These are phyloP conservation scores for Venturia oleaginea DNA, from an alignment of 2,329 filamentous ascomycete species.

Conservation along the genomic window DNA sequence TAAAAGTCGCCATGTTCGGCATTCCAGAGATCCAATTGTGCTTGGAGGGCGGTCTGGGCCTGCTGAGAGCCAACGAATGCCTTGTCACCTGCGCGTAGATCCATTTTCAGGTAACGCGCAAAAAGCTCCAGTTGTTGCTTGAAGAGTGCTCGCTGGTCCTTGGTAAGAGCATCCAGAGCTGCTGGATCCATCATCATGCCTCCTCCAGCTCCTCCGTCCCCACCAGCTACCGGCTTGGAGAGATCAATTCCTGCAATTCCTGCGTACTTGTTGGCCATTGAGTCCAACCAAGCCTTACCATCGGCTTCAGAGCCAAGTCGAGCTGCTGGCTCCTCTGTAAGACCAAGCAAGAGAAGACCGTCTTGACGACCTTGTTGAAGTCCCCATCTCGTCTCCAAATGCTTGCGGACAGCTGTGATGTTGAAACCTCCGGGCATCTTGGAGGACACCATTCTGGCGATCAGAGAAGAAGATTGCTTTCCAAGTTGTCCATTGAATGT, in stretches of 20 bases:
- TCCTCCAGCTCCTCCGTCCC: slow-evolving; percentile 60
- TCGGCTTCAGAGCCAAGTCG: slow-evolving; percentile 85
- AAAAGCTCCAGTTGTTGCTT: slow-evolving; percentile 97
- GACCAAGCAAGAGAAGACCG: slow-evolving; percentile 73
- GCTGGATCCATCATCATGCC: slow-evolving; percentile 99
- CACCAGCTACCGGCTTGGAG: slow-evolving; percentile 60
- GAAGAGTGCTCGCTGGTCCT: slow-evolving; percentile 91
- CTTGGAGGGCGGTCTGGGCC: slow-evolving; percentile 78
- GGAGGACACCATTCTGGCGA: slow-evolving; percentile 90
- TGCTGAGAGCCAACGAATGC: slow-evolving; percentile 77
- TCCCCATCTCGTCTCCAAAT: slow-evolving; percentile 90
- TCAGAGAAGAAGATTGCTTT: slow-evolving; percentile 88
- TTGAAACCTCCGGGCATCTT: slow-evolving; percentile 99
- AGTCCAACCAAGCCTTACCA: slow-evolving; percentile 86
- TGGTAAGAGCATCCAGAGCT: slow-evolving; percentile 91
- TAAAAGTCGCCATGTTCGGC: slow-evolving; percentile 96
- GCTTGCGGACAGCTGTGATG: slow-evolving; percentile 90
- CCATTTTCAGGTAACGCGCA: slow-evolving; percentile 93
- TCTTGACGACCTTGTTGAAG: slow-evolving; percentile 81
- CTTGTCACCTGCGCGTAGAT: slow-evolving; percentile 93
- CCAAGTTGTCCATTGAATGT: slow-evolving; percentile 98
- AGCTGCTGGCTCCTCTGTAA: slow-evolving; percentile 85
- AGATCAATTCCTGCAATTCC: slow-evolving; percentile 73
- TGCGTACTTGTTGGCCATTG: slow-evolving; percentile 83
- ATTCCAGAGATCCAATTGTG: slow-evolving; percentile 89